Percentiles rank a stretch among this genome's conserved stretches.
These are phyloP conservation scores for Corynascus novoguineensis DNA, from an alignment of 495 filamentous ascomycete genomes.

Conservation along the genomic window DNA sequence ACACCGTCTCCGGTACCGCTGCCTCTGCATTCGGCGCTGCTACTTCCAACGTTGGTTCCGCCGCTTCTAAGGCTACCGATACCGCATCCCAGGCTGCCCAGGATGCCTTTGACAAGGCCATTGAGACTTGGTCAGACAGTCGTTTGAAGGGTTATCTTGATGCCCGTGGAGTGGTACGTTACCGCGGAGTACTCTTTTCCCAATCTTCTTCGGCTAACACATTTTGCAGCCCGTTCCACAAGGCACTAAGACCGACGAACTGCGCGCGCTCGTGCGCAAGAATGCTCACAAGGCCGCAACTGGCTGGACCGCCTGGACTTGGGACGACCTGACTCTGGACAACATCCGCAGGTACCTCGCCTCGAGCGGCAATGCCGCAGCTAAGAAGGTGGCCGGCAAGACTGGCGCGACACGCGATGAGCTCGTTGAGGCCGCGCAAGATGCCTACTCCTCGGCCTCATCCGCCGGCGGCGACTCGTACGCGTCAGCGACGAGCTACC, in stretches of 20 bases:
- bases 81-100: conserved; percentile 57
- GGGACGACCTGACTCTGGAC: conserved; percentile 74
- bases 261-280: conserved; percentile 67
- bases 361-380: conserved; percentile 52
- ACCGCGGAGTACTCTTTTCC: too few relatives aligned
- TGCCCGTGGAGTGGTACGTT: conserved; percentile 47
- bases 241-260: conserved; percentile 68
- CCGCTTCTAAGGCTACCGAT: conserved; percentile 71
- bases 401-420: conserved; percentile 65
- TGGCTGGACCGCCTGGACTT: conserved; percentile 74
- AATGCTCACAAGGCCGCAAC: conserved; percentile 66
- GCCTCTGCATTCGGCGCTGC: conserved; percentile 70
- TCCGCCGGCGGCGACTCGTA: conserved; percentile 59
- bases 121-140: conserved; percentile 64
- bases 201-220: conserved; percentile 10
- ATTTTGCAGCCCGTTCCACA: conserved; percentile 64
- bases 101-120: conserved; percentile 59
- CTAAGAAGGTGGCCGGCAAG: conserved; percentile 61
- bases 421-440: conserved; percentile 63
- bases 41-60: conserved; percentile 73
- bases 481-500: conserved; percentile 68
- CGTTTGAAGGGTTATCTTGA: conserved; percentile 74
- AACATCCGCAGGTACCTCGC: conserved; percentile 69
- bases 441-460: conserved; percentile 65
- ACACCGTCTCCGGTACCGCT: conserved; percentile 57